A percentile compares a stretch with the other conserved stretches of the same genome.
phyloP scores from a whole-genome alignment of 2,329 filamentous ascomycete genomes.

The Westerdykella sp. region DNA sequence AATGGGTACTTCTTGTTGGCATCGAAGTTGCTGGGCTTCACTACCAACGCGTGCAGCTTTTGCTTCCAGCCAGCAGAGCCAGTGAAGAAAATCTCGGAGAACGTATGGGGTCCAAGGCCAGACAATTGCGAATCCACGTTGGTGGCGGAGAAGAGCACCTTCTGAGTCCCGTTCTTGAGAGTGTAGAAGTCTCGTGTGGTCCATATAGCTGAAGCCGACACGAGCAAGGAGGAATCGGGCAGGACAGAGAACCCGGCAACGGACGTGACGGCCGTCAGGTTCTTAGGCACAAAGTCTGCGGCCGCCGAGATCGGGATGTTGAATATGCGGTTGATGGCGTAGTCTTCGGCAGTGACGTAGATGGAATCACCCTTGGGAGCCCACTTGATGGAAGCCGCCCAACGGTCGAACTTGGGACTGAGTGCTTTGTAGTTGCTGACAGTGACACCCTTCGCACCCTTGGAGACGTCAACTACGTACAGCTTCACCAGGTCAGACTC shows the following conservation, averaged over 20 bases:
- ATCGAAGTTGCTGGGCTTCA: conserved; percentile 61
- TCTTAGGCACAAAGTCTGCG: conserved; percentile 39
- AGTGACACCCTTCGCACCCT: conserved; percentile 11
- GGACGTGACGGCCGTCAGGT: conserved; percentile 40
- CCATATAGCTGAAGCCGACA: conserved; percentile 29
- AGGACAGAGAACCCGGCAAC: conserved; percentile 47
- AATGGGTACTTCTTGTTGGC: conserved; percentile 69
- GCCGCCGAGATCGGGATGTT: conserved; percentile 56
- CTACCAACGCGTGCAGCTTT: conserved; percentile 60
- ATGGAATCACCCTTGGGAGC: conserved; percentile 27
- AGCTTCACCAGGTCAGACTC: conserved; percentile 69
- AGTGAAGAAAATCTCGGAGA: conserved; percentile 65
- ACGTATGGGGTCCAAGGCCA: conserved; percentile 57
- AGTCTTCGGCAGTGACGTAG: conserved; percentile 31
- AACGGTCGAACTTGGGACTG: conserved; percentile 27
- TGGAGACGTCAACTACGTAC: conserved; percentile 28
- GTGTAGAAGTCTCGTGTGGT: conserved; percentile 29
- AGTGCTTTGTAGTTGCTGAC: conserved; percentile 28
- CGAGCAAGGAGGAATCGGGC: conserved; percentile 51
- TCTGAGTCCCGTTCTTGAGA: conserved; percentile 28
- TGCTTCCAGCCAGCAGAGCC: conserved; percentile 53
- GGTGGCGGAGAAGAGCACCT: conserved; percentile 52
- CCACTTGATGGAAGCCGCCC: conserved; percentile 25
- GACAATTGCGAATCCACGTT: conserved; percentile 59
- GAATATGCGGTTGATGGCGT: conserved; percentile 45